Evolutionary conservation across 345 rosid genomes (phyloP).

Genomic region (Gossypium rotundifolium): DNA sequence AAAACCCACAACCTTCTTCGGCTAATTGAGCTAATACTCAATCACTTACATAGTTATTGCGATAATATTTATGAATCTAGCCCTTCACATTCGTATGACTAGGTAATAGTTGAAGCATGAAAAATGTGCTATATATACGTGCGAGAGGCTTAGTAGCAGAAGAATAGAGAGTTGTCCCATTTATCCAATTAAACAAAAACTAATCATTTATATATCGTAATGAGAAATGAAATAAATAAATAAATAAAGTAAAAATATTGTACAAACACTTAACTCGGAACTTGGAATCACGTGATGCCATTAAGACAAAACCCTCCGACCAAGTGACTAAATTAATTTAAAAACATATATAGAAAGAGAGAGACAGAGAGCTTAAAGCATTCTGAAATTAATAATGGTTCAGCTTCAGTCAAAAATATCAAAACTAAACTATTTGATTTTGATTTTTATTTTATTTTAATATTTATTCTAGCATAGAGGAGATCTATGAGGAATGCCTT

Average conservation of each 20-base stretch:
- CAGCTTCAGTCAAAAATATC: slow-evolving; percentile 22
- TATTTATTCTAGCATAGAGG: slow-evolving; percentile 58
- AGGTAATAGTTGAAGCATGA: background rate
- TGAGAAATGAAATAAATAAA: background rate
- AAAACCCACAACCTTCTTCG: too few species aligned
- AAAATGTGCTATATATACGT: background rate
- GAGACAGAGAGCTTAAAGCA: slow-evolving; percentile 12
- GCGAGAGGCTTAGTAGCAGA: background rate
- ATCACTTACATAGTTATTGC: background rate
- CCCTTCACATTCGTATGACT: background rate
- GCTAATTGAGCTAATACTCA: too few species aligned
- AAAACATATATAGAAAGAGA: background rate
- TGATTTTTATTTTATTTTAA: background rate
- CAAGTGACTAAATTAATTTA: slow-evolving; percentile 37
- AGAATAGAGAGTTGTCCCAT: background rate
- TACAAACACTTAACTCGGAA: slow-evolving; percentile 34
- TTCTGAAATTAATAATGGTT: slow-evolving; percentile 7
- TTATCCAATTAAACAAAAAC: background rate
- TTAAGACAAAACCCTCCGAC: slow-evolving; percentile 68
- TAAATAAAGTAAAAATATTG: background rate
- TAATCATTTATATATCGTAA: slow-evolving; percentile 3
- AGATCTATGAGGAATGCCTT: slow-evolving; percentile 91
- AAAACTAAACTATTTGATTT: background rate
- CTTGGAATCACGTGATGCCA: slow-evolving; percentile 85
- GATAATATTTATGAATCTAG: background rate